These are phyloP conservation scores for Leptographium procerum DNA, from an alignment of 2,329 filamentous ascomycete species.

Conservation along the genomic window DNA sequence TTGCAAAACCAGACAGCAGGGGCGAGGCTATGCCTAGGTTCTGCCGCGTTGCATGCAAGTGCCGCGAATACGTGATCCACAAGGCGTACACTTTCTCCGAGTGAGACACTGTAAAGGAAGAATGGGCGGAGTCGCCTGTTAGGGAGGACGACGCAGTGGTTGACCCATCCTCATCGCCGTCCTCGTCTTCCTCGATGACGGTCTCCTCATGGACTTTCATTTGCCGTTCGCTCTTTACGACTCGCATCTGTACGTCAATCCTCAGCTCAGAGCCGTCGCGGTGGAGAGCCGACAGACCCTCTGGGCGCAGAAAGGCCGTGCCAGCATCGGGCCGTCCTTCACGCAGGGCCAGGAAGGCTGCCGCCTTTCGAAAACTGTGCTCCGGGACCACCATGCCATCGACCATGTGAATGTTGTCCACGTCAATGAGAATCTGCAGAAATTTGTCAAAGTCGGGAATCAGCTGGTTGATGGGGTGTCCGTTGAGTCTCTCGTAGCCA, in stretches of 20 bases:
- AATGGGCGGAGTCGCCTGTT: constrained; percentile 18
- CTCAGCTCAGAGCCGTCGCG: constrained; percentile 85
- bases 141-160: background rate
- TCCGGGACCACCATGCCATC: constrained; percentile 97
- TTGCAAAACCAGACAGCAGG: constrained; percentile 50
- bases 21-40: constrained; percentile 51
- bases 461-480: constrained; percentile 65
- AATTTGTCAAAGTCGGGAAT: constrained; percentile 83
- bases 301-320: constrained; percentile 69
- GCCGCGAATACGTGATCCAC: constrained; percentile 94
- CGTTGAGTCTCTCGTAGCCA: constrained; percentile 74
- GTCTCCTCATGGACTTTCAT: constrained; percentile 49
- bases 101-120: constrained; percentile 35
- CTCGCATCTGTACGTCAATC: constrained; percentile 92
- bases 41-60: constrained; percentile 66
- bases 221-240: constrained; percentile 78
- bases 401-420: constrained; percentile 70
- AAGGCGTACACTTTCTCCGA: constrained; percentile 85
- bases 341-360: constrained; percentile 70
- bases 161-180: constrained; percentile 38
- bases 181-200: constrained; percentile 45
- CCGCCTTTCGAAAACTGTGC: constrained; percentile 84
- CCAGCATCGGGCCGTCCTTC: constrained; percentile 72
- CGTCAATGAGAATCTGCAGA: constrained; percentile 68
- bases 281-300: constrained; percentile 75